These are phyloP conservation scores for Xylaria sp. DNA, from an alignment of 495 filamentous ascomycete genomes.

Conservation along the genomic window DNA sequence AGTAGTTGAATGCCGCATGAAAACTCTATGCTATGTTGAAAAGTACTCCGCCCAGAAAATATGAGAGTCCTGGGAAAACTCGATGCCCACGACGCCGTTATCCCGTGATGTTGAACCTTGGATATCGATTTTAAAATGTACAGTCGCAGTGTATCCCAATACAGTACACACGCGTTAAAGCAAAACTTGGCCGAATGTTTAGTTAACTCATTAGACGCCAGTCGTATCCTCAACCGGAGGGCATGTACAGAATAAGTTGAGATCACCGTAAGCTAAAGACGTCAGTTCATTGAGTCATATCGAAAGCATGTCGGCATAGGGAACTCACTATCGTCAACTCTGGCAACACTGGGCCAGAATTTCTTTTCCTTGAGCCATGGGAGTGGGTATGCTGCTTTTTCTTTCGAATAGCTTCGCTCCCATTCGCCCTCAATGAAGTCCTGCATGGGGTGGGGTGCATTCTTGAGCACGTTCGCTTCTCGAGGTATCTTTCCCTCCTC, in stretches of 20 bases:
- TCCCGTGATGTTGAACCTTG: conserved; percentile 42
- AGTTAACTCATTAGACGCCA: conserved; percentile 28
- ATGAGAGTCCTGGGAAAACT: conserved; percentile 37
- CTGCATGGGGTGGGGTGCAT: conserved; percentile 85
- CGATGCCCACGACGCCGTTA: conserved; percentile 36
- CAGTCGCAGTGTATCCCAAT: background rate
- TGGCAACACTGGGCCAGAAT: conserved; percentile 93
- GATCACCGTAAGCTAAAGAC: conserved; percentile 79
- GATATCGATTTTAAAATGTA: conserved; percentile 29
- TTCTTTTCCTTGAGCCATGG: conserved; percentile 92
- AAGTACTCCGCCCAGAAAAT: conserved; percentile 23
- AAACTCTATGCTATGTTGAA: conserved; percentile 33
- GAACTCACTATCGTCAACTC: conserved; percentile 86
- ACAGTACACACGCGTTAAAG: conserved; percentile 3
- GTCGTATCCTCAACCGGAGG: conserved; percentile 76
- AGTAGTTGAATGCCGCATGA: conserved; percentile 37
- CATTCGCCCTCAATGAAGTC: conserved; percentile 77
- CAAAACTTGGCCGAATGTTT: background rate
- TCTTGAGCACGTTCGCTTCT: conserved; percentile 90
- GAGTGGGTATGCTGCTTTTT: conserved; percentile 89
- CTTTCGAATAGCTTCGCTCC: conserved; percentile 78
- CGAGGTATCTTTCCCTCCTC: conserved; percentile 81
- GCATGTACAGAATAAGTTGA: conserved; percentile 95
- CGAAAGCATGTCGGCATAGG: conserved; percentile 23
- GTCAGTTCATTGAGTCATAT: conserved; percentile 40